These are phyloP conservation scores for Wickerhamiella spandovensis DNA, from an alignment of 805 yeast genomes.

Conservation along the genomic window DNA sequence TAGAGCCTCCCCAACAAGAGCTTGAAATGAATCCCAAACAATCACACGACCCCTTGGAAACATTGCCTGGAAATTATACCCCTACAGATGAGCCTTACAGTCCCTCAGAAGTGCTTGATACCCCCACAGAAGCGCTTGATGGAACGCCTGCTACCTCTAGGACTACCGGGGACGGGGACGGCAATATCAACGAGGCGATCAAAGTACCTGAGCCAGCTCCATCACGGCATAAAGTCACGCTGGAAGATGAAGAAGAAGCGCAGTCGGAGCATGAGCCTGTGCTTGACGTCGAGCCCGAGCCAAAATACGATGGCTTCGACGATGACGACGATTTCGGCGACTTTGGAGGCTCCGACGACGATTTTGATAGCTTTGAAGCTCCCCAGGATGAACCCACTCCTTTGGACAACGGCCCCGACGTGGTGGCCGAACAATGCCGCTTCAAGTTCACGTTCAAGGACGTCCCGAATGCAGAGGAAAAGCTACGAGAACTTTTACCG, in stretches of 20 bases:
- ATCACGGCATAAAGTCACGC: neutral
- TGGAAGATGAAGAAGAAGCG: neutral
- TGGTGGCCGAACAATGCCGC: neutral
- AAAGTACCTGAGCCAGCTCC: too few relatives aligned
- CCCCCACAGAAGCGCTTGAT: too few relatives aligned
- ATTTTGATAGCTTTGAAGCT: neutral
- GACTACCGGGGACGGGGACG: too few relatives aligned
- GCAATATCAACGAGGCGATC: too few relatives aligned
- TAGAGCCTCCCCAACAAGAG: too few relatives aligned
- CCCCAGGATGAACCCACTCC: neutral
- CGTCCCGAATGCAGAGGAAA: neutral
- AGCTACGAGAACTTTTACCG: conserved; percentile 2
- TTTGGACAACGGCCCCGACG: neutral
- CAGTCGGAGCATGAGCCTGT: neutral
- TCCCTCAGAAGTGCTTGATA: too few relatives aligned
- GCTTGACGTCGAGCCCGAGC: neutral
- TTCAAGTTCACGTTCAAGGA: neutral
- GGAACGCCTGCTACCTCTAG: too few relatives aligned
- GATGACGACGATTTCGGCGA: conserved; percentile 27
- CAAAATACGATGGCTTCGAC: conserved; percentile 6
- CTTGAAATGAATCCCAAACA: too few relatives aligned
- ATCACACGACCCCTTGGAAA: too few relatives aligned
- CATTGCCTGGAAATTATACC: too few relatives aligned
- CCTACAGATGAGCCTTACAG: too few relatives aligned
- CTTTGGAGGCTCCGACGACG: conserved; percentile 15